These are phyloP conservation scores for Cadophora malorum DNA, from an alignment of 2,329 filamentous ascomycete genomes.

Conservation along the genomic window DNA sequence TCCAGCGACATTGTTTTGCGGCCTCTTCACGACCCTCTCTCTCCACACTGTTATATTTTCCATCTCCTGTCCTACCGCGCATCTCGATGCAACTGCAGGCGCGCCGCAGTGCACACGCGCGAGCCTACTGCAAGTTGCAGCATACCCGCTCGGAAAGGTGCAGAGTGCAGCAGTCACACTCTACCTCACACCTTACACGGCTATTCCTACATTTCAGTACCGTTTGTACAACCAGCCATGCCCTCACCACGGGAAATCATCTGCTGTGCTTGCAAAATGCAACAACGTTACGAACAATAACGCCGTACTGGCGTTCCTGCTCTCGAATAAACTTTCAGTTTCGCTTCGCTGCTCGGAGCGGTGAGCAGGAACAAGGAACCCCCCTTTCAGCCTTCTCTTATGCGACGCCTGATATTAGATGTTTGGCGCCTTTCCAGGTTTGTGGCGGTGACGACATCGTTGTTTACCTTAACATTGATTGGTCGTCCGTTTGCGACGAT, in stretches of 20 bases:
- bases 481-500: background rate
- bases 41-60: constrained; percentile 4
- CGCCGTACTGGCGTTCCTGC: background rate
- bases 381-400: constrained; percentile 10
- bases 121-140: constrained; percentile 11
- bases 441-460: constrained; percentile 15
- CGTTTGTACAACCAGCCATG: constrained; percentile 14
- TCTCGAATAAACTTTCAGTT: constrained; percentile 12
- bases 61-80: constrained; percentile 7
- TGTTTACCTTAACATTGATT: background rate
- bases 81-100: constrained; percentile 18
- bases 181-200: constrained; percentile 4
- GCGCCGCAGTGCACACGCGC: constrained; percentile 6
- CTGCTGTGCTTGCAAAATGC: background rate
- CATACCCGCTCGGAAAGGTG: constrained; percentile 12
- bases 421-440: constrained; percentile 4
- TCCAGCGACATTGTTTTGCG: background rate
- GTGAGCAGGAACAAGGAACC: constrained; percentile 16
- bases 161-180: constrained; percentile 15
- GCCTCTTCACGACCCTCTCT: background rate
- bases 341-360: constrained; percentile 3
- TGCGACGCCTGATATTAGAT: constrained; percentile 6
- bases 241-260: constrained; percentile 9
- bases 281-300: constrained; percentile 2
- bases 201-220: constrained; percentile 11